Percentiles rank a stretch among this genome's conserved stretches.
Conservation (phyloP, 495 filamentous ascomycete genomes). For the Penicillium waksmanii region DNA sequence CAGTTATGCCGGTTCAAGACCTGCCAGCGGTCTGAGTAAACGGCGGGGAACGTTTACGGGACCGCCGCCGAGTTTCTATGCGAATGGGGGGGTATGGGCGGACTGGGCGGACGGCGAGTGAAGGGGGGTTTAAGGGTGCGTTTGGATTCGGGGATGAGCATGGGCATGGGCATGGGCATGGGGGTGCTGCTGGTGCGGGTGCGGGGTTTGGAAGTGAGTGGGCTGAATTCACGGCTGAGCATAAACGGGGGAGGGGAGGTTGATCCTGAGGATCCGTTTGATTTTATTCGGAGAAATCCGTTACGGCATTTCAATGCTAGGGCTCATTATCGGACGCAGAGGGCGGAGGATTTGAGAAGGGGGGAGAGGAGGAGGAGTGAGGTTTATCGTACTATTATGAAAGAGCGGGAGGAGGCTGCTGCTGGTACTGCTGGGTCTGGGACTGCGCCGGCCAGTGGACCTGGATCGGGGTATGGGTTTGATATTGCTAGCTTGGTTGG, state of each 20-base stretch:
- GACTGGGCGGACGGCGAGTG: constrained; percentile 24
- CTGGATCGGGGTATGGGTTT: constrained; percentile 20
- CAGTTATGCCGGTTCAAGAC: constrained; percentile 65
- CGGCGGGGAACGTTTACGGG: constrained; percentile 76
- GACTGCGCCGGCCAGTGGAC: background rate
- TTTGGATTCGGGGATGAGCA: constrained; percentile 11
- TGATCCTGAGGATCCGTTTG: constrained; percentile 44
- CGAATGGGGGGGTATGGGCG: constrained; percentile 64
- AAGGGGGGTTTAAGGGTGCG: constrained; percentile 15
- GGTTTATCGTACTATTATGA: constrained; percentile 19
- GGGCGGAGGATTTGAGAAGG: constrained; percentile 61
- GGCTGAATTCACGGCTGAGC: constrained; percentile 41
- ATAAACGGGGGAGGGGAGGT: constrained; percentile 18
- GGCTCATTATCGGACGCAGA: constrained; percentile 70
- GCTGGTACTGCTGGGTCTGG: constrained; percentile 21
- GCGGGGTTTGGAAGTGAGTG: background rate
- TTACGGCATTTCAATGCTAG: constrained; percentile 67
- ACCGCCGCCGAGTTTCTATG: constrained; percentile 87
- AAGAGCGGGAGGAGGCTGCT: constrained; percentile 29
- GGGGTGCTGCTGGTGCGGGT: background rate
- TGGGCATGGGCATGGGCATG: no score
- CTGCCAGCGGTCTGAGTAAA: constrained; percentile 77
- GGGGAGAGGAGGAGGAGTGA: constrained; percentile 42
- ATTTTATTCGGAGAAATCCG: constrained; percentile 54
- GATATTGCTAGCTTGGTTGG: constrained; percentile 49